Evolutionary conservation across 768 basidiomycete genomes (phyloP).

Genomic region (Termitomyces sp.): DNA sequence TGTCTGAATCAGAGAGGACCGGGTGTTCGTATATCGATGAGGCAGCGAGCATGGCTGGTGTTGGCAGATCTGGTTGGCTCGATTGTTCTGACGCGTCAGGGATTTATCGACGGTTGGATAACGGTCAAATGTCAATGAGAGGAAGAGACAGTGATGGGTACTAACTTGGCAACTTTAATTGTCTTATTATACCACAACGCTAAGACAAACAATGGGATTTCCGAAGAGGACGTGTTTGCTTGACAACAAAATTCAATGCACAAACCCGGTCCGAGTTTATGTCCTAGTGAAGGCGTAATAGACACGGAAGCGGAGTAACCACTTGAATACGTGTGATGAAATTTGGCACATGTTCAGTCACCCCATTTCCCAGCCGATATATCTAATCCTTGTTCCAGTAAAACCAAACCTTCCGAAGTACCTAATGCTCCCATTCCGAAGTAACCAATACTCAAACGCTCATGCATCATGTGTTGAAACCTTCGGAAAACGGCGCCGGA

Average conservation of each 20-base stretch:
- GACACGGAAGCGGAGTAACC: not conserved
- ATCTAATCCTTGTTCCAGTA: too few species aligned
- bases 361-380: not conserved
- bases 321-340: not conserved
- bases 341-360: not conserved
- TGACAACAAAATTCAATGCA: not conserved
- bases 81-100: not conserved
- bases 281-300: not conserved
- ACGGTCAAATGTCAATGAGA: not conserved
- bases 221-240: not conserved
- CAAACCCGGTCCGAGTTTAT: not conserved
- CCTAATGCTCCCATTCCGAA: too few species aligned
- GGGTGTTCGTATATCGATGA: slow-evolving; percentile 14
- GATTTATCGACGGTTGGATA: not conserved
- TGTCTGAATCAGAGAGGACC: slow-evolving; percentile 7
- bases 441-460: too few species aligned
- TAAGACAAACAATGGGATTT: slow-evolving; percentile 1
- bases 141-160: not conserved
- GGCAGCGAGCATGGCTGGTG: slow-evolving; percentile 7
- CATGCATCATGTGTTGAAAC: not conserved
- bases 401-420: too few species aligned
- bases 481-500: too few species aligned
- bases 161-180: not conserved
- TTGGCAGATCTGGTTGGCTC: not conserved
- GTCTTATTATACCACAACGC: not conserved